Percentiles rank a stretch among this genome's conserved stretches.
phyloP scores from a whole-genome alignment of 139 green algal genomes.

The Desmodesmus armatus region DNA sequence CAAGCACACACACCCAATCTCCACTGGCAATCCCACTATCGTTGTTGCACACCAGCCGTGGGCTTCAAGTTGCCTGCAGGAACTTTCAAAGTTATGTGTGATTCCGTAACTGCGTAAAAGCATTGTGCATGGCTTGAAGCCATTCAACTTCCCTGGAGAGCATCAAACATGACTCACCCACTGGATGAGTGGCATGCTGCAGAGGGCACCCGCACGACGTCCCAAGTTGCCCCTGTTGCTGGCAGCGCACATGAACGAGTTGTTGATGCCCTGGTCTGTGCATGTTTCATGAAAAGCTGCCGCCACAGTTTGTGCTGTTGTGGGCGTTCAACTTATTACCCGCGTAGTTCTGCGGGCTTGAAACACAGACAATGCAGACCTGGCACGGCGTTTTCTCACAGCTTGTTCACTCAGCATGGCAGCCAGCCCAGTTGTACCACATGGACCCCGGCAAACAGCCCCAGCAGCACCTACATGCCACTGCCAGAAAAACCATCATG shows the following conservation, averaged over 20 bases:
- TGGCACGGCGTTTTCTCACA: not conserved
- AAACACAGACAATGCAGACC: not conserved
- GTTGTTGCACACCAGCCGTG: not conserved
- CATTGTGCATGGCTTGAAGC: not conserved
- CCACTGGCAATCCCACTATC: not conserved
- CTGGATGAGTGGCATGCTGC: not conserved
- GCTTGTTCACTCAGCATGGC: too few species aligned
- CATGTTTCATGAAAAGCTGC: not conserved
- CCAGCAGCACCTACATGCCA: too few species aligned
- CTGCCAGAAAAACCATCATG: too few species aligned
- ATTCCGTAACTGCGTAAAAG: not conserved
- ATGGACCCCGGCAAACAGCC: too few species aligned
- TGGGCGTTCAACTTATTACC: not conserved
- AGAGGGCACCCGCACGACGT: not conserved
- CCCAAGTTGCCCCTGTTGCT: not conserved
- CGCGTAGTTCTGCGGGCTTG: not conserved
- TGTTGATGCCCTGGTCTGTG: not conserved
- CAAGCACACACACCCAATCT: not conserved
- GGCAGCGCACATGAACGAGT: not conserved
- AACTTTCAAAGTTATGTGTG: not conserved
- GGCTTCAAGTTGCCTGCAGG: not conserved
- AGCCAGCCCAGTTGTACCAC: too few species aligned
- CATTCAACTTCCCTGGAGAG: too few species aligned
- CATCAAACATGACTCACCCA: too few species aligned
- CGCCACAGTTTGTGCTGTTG: not conserved